phyloP scores from a whole-genome alignment of 805 yeast genomes.

The Gaillardinia entomophila region DNA sequence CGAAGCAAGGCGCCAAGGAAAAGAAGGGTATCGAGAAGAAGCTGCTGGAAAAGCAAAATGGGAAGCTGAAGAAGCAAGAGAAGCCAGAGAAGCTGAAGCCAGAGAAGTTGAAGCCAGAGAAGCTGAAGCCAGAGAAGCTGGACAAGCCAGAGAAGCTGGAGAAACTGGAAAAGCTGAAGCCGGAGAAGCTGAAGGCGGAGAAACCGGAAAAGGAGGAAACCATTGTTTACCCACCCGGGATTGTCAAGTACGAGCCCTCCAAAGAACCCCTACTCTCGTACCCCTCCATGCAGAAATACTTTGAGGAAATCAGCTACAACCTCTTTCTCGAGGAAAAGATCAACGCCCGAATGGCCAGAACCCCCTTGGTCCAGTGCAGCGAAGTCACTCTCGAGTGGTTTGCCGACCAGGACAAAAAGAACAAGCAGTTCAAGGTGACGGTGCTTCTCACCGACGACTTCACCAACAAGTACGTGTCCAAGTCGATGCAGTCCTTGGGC shows the following conservation, averaged over 20 bases:
- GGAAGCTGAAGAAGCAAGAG: slow-evolving; percentile 1
- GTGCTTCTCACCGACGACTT: slow-evolving; percentile 44
- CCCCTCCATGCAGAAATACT: slow-evolving; percentile 46
- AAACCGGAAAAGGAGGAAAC: slow-evolving; percentile 1
- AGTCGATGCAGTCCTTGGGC: slow-evolving; percentile 44
- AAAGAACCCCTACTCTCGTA: slow-evolving; percentile 40
- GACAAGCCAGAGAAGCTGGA: not conserved
- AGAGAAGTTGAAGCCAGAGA: not conserved
- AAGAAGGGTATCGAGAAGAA: slow-evolving; percentile 1
- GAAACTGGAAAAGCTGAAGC: not conserved
- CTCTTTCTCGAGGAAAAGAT: slow-evolving; percentile 57
- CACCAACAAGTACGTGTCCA: slow-evolving; percentile 44
- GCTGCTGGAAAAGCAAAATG: slow-evolving; percentile 2
- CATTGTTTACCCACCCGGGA: slow-evolving; percentile 17
- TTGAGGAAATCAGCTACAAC: slow-evolving; percentile 54
- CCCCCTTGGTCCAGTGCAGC: slow-evolving; percentile 28
- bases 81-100: not conserved
- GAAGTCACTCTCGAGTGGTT: slow-evolving; percentile 51
- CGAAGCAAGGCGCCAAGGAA: not conserved
- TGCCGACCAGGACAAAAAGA: slow-evolving; percentile 36
- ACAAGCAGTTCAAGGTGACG: slow-evolving; percentile 34
- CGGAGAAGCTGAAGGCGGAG: not conserved
- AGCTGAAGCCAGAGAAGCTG: not conserved
- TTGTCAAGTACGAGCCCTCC: slow-evolving; percentile 27
- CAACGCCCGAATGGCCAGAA: slow-evolving; percentile 33